Base-by-base conservation (phyloP, 2,329 filamentous ascomycete genomes). In the Harringtonia lauricola region DNA sequence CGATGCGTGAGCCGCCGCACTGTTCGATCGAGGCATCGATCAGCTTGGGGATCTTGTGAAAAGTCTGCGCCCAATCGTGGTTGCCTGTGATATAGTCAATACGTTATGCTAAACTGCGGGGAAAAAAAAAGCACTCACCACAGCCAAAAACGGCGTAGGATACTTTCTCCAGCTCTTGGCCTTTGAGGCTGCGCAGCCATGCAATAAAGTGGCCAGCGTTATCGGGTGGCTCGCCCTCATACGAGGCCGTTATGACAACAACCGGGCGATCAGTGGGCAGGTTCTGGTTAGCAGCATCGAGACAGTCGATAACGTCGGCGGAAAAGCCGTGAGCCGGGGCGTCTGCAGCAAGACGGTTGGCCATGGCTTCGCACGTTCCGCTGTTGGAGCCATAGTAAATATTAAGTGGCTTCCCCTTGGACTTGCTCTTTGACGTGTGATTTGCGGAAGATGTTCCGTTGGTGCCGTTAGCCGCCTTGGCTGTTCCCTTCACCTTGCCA, bases 171-270 rank as follows among this genome's bases (percentile, higher is more conserved):
- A 84, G 56, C 9, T 70, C 63, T 9, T 60, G 48, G 9, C 62
- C 65, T 44, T 71, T 64, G 14, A 72, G 60, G 6, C 54, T 64
- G 48, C 76, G 67, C 8, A 87, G 58, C 83, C 83, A 88, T 17
- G 70, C 64, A 21, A 81, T 71, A 52, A 88, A 88, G 39, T 76
- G 70, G 0, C 65, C 69, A 0, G 83, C 84, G 48, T 89, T 87
- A 48, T 86, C 81, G 0, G 83, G 76, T 0, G 84, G 80, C 43
- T 84, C 70, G 1, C 84, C 84, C 53, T 89, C 83, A 51, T 88
- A 89, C 1, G 77, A 54, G 0, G 83, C 73, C 0, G 79, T 79
- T 49, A 89, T 70, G 39, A 88, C 69, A 21, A 86, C 64, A 0
- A 83, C 68, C 0, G 83, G 81, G 8, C 72, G 67, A 22, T 74